Percentiles rank a stretch among this genome's conserved stretches.
These are phyloP conservation scores for Barnettozyma californica DNA, from an alignment of 805 yeast genomes.

Conservation along the genomic window DNA sequence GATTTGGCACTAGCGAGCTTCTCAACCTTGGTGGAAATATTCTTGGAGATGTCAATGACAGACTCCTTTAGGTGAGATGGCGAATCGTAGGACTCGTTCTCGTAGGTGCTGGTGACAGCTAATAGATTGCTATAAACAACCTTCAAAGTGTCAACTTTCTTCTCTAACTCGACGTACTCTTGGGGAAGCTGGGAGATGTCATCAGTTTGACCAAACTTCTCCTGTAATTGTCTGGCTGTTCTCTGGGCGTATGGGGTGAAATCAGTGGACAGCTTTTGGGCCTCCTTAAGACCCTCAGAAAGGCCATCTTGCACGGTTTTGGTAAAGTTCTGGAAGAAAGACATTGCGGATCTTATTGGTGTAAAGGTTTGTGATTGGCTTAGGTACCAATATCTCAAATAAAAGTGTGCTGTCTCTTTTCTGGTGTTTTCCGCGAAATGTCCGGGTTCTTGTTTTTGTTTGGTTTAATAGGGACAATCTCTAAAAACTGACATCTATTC, in stretches of 20 bases:
- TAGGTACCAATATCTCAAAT: too few relatives aligned
- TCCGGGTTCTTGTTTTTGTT: not conserved
- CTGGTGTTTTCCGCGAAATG: not conserved
- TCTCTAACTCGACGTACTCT: slow-evolving; percentile 64
- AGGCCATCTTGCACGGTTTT: slow-evolving; percentile 21
- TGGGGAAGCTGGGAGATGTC: slow-evolving; percentile 69
- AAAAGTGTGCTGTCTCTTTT: not conserved
- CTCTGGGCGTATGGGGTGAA: slow-evolving; percentile 54
- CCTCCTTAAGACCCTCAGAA: slow-evolving; percentile 32
- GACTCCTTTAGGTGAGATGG: slow-evolving; percentile 72
- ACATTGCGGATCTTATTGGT: too few relatives aligned
- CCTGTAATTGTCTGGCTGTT: slow-evolving; percentile 54
- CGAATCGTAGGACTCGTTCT: slow-evolving; percentile 76
- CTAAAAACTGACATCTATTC: too few relatives aligned
- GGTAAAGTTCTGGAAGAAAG: slow-evolving; percentile 24
- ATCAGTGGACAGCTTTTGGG: slow-evolving; percentile 35
- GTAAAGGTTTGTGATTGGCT: too few relatives aligned
- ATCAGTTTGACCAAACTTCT: slow-evolving; percentile 59
- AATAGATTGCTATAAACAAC: slow-evolving; percentile 55
- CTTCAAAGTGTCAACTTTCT: slow-evolving; percentile 67
- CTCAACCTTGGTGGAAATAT: slow-evolving; percentile 55
- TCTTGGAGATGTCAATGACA: slow-evolving; percentile 65
- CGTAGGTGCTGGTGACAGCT: slow-evolving; percentile 52
- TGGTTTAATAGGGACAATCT: not conserved
- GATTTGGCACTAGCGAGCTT: slow-evolving; percentile 67